These are phyloP conservation scores for Aspergillus campestris DNA, from an alignment of 495 filamentous ascomycete species.

Conservation along the genomic window DNA sequence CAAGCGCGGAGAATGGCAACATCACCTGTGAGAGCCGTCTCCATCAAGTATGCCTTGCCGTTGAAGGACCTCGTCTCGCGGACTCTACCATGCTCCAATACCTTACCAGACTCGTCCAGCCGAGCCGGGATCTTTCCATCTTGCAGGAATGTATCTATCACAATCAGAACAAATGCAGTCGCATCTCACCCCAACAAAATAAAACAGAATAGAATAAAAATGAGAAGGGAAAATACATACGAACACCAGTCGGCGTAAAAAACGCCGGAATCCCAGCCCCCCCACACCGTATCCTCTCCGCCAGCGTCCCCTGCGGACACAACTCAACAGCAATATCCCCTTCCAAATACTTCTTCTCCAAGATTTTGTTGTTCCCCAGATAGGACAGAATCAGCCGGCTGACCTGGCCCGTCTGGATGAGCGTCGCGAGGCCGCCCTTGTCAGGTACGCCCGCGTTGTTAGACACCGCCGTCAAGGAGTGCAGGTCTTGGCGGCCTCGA, in stretches of 20 bases:
- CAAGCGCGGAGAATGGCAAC: conserved; percentile 84
- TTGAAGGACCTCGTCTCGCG: conserved; percentile 80
- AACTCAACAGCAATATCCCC: conserved; percentile 80
- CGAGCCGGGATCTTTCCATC: conserved; percentile 73
- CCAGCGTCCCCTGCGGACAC: conserved; percentile 82
- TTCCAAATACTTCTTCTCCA: conserved; percentile 76
- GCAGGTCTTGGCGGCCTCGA: conserved; percentile 58
- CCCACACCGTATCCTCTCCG: conserved; percentile 74
- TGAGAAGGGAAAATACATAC: conserved; percentile 24
- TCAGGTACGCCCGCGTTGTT: conserved; percentile 83
- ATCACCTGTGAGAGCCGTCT: conserved; percentile 76
- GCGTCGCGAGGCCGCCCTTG: conserved; percentile 65
- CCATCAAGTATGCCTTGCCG: conserved; percentile 77
- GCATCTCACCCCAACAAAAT: not conserved
- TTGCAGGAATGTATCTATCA: conserved; percentile 60
- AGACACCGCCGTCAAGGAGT: conserved; percentile 72
- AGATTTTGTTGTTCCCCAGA: conserved; percentile 81
- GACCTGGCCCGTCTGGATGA: conserved; percentile 71
- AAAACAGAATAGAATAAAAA: not conserved
- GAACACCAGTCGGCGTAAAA: conserved; percentile 78
- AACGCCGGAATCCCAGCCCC: conserved; percentile 87
- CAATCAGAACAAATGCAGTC: not conserved
- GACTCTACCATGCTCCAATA: conserved; percentile 59
- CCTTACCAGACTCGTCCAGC: conserved; percentile 68
- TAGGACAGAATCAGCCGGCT: conserved; percentile 79